Base-by-base conservation (phyloP, 768 basidiomycete species). In the Phanerochaete sordida region DNA sequence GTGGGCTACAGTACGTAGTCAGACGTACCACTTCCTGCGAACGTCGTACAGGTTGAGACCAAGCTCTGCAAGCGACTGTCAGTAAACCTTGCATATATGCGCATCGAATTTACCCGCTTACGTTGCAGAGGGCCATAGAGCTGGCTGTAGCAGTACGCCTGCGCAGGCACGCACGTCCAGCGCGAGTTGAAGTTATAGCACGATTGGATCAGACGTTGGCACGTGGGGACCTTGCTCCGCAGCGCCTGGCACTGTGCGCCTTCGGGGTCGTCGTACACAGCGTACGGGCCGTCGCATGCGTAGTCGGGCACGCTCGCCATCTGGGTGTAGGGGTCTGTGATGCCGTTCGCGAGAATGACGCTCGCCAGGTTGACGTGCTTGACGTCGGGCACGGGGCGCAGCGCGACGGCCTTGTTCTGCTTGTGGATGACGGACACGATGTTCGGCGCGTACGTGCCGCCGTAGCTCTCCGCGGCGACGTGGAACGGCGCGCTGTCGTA, bases 331-430 rank as follows among this genome's bases (percentile, higher is more conserved):
- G 92, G 91, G 65, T 95, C 88, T 0, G 93, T 94, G 52, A 90
- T 76, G 11, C 92, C 95, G 69, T 95, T 97, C 3, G 88, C 96
- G 54, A 98, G 83, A 63, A 98, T 80, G 50, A 98, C 74, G 0
- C 90, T 93, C 30, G 82, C 85, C 31, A 96, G 81, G 75, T 95
- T 93, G 74, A 97, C 86, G 63, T 81, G 79, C 65, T 84, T 77
- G 44, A 93, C 71, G n/a, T 74, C 72, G 0, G 83, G 79, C 8
- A 70, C 72, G 47, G 80, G 74, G 5, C 72, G 70, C 24, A 80
- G 63, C 12, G 79, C 70, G 21, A 84, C 75, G 56, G 80, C 79
- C 72, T 85, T 80, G 74, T 95, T 96, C 73, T 87, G 81, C 63
- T 86, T 80, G 80, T 90, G 77, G 64, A 98, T 94, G 53, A 87